These are phyloP conservation scores for Candida koratica DNA, from an alignment of 805 yeast genomes.

Conservation along the genomic window DNA sequence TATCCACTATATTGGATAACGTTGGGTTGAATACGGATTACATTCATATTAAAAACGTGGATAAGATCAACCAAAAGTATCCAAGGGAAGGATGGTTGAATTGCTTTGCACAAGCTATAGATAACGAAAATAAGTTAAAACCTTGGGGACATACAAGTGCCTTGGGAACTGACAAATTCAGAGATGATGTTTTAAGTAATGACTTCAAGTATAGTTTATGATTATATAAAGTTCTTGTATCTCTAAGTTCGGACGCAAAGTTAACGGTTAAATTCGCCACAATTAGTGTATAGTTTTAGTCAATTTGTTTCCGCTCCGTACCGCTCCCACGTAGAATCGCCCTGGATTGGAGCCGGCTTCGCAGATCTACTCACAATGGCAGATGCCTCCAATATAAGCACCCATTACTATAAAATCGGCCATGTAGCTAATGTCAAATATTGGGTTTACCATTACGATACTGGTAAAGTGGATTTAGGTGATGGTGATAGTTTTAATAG, in stretches of 20 bases:
- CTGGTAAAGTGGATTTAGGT: neutral
- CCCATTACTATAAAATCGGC: slow-evolving; percentile 41
- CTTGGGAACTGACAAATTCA: slow-evolving; percentile 27
- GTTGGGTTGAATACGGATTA: slow-evolving; percentile 26
- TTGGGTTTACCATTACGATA: slow-evolving; percentile 21
- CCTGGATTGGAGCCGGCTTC: no score
- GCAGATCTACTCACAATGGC: slow-evolving; percentile 2
- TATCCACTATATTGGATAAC: slow-evolving; percentile 31
- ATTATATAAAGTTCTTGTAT: no score
- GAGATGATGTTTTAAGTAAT: slow-evolving; percentile 26
- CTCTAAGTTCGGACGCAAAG: no score
- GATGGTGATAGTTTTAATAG: slow-evolving; percentile 17
- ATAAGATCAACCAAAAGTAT: slow-evolving; percentile 22
- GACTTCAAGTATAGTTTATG: slow-evolving; percentile 14
- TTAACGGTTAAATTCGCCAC: no score
- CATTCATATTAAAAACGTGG: slow-evolving; percentile 26
- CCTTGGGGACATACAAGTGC: slow-evolving; percentile 38
- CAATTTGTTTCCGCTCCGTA: no score
- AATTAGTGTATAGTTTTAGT: no score
- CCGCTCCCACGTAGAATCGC: no score
- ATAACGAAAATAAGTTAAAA: slow-evolving; percentile 25
- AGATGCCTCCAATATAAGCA: slow-evolving; percentile 26
- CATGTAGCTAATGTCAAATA: slow-evolving; percentile 30
- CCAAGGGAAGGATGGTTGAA: slow-evolving; percentile 27
- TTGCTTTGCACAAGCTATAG: slow-evolving; percentile 31